Base-by-base conservation (phyloP, 1,139 yeast species). In the Saccharomyces pastorianus region DNA sequence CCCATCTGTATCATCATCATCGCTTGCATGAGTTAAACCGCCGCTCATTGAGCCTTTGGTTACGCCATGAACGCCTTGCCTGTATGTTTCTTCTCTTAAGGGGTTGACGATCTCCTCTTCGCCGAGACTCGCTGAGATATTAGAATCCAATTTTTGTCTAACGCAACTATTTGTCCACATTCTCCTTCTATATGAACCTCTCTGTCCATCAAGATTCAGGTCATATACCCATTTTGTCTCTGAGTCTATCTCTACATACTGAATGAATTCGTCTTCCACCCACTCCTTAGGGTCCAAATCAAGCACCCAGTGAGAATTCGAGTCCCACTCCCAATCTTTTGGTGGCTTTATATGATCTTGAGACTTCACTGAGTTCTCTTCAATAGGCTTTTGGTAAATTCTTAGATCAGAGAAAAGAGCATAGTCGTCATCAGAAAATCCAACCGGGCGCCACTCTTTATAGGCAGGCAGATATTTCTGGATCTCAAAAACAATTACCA, bases 211-310 rank as follows among this genome's bases (percentile, higher is more conserved):
- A n/a, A 64, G 60, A 50, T 58, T 63, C 11, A 68, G 66, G 66
- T 86, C 95, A 66, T 86, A 86, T 23, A 84, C 90, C 93, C 93
- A 86, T 68, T 86, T 86, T 48, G 84, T 85, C 53, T 82, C 88
- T 41, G 78, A 74, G 67, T 85, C 91, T 41, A 84, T 74, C 47
- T 73, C 75, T 8, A 84, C 82, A 51, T 81, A 69, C 57, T 81
- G 86, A 31, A 71, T 64, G 48, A 85, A 72, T 34, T 77, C 71
- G 54, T 79, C 77, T 46, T 71, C 70, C 2, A 83, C 85, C 93
- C 93, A 86, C 4, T 62, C 66, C 32, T 70, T 67, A 0, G 86
- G 86, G 27, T 78, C 72, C 53, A 84, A 72, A 65, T 86, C 93
- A 49, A 85, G 62, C 11, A 67, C 70, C 95, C 95, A 86, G 6